These are phyloP conservation scores for Rhizomucor miehei DNA, from an alignment of 371 early-diverging fungal species.

Conservation along the genomic window DNA sequence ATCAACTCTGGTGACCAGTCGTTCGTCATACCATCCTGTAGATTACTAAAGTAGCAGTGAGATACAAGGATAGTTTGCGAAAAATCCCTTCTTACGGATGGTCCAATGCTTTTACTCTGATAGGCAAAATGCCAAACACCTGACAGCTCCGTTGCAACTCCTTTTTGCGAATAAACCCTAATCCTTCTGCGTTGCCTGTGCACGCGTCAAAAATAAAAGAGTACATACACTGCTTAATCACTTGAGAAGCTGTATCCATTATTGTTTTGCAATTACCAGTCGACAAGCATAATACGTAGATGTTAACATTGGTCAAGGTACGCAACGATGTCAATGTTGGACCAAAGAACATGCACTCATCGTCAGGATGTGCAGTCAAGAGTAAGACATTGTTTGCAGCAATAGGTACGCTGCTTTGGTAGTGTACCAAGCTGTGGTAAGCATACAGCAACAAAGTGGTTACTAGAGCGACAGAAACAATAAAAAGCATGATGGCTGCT, in stretches of 20 bases:
- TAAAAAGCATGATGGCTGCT: not conserved
- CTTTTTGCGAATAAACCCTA: slow-evolving; percentile 74
- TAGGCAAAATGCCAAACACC: slow-evolving; percentile 60
- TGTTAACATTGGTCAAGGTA: slow-evolving; percentile 31
- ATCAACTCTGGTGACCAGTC: slow-evolving; percentile 70
- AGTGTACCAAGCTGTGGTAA: slow-evolving; percentile 19
- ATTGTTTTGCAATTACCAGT: slow-evolving; percentile 55
- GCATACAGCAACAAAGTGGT: slow-evolving; percentile 12
- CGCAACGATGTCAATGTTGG: slow-evolving; percentile 67
- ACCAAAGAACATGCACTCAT: slow-evolving; percentile 99
- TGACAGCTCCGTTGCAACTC: slow-evolving; percentile 74
- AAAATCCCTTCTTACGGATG: slow-evolving; percentile 49
- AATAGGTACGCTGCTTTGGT: slow-evolving; percentile 6
- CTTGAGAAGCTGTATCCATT: not conserved
- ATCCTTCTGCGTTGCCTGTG: slow-evolving; percentile 74
- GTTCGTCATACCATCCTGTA: slow-evolving; percentile 76
- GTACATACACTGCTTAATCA: no score
- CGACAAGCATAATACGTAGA: slow-evolving; percentile 84
- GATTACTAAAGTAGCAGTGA: slow-evolving; percentile 32
- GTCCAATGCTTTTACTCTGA: slow-evolving; percentile 63
- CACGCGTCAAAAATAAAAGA: slow-evolving; percentile 1
- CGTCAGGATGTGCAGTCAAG: slow-evolving; percentile 98
- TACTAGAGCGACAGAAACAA: slow-evolving; percentile 9
- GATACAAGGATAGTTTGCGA: not conserved
- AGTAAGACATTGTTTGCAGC: slow-evolving; percentile 57